phyloP scores from a whole-genome alignment of 148 eudicot species.

The Pharnaceum exiguum region DNA sequence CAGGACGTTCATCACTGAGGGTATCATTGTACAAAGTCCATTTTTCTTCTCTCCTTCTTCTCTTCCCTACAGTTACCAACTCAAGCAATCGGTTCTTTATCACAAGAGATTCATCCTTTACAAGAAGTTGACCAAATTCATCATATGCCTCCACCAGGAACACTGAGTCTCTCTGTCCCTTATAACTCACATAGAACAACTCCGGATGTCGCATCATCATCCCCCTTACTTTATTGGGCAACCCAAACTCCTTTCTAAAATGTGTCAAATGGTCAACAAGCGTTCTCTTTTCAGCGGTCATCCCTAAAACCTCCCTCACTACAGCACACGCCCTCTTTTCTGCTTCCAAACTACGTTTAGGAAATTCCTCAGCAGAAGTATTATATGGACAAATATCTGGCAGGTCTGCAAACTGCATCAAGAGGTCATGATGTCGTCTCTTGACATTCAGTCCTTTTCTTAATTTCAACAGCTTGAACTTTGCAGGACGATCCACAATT shows the following conservation, averaged over 20 bases:
- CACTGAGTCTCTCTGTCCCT: conserved; percentile 77
- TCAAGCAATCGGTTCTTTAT: conserved; percentile 51
- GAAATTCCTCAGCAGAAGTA: conserved; percentile 39
- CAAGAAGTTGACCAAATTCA: conserved; percentile 52
- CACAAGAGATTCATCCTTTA: conserved; percentile 43
- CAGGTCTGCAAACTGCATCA: conserved; percentile 59
- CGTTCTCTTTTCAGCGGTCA: conserved; percentile 82
- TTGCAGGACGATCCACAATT: conserved; percentile 84
- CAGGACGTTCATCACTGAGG: conserved; percentile 3
- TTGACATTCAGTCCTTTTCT: conserved; percentile 70
- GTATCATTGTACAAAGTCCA: conserved; percentile 16
- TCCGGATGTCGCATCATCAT: conserved; percentile 89
- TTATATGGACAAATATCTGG: conserved; percentile 76
- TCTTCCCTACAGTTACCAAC: conserved; percentile 68
- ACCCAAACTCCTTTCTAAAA: conserved; percentile 84
- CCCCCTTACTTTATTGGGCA: conserved; percentile 73
- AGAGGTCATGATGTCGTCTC: conserved; percentile 56
- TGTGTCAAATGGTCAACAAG: conserved; percentile 86
- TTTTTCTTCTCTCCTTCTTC: conserved; percentile 57
- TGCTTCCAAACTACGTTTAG: conserved; percentile 51
- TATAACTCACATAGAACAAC: conserved; percentile 78
- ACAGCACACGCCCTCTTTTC: conserved; percentile 89
- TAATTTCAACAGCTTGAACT: conserved; percentile 72
- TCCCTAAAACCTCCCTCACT: conserved; percentile 84
- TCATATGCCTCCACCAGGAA: conserved; percentile 86